Base-by-base conservation (phyloP, 164 flowering plant genomes). In the Berberis vulgaris region DNA sequence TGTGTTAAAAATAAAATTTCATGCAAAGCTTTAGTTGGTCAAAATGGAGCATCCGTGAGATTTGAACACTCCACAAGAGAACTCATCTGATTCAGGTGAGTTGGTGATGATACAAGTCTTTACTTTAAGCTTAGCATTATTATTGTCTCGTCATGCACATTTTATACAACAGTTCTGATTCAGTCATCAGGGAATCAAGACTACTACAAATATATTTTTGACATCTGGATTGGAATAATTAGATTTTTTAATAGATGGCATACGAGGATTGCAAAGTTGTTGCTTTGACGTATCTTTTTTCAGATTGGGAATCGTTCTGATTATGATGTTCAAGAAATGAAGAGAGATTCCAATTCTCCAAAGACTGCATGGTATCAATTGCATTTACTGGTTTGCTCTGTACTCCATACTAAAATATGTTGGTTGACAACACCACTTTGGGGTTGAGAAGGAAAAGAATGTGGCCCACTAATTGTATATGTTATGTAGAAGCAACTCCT, bases 261-360 rank as follows among this genome's bases (percentile, higher is more conserved):
- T 26, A 26, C 26, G 26, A 26, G 26, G 26, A 26, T 26, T 26
- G 26, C 26, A 26, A 26, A 47, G 50, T 47, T 47, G 50, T 47
- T 1, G 50, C 26, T 26, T 26, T 26, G 26, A 26, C 26, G 26
- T 26, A 26, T 26, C 26, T 26, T 26, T 10, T 49, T 49, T 41
- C 13, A 41, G 1, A 12, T 41, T 42, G 5, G 54, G n/a, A 49
- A 49, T 62, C 54, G 4, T 49, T 62, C 45, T 62, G 56, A 49
- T 41, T 12, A 10, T 13, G 49, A 43, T 39, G 40, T 38, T 9
- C 63, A 66, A 66, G 63, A 43, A 66, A 66, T 43, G 58, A 38
- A 42, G 54, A 66, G 9, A 65, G n/a, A 57, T 65, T 66, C 63
- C 57, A 59, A 6, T 57, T 57, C 54, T 41, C 2, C 46, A 40